phyloP scores from a whole-genome alignment of 164 flowering plant genomes.

The Hamamelis virginiana region DNA sequence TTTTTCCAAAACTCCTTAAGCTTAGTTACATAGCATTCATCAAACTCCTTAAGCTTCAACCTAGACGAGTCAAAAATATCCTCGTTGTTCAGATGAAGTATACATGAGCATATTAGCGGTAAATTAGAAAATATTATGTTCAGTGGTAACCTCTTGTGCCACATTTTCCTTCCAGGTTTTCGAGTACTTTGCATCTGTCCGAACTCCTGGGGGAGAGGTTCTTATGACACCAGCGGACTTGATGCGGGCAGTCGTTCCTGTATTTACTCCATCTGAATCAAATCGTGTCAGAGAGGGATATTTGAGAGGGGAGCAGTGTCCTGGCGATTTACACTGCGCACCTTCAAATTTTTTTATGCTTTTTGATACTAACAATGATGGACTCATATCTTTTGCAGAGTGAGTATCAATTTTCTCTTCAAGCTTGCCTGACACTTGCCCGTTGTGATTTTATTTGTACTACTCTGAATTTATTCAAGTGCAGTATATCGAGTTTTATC shows the following conservation, averaged over 20 bases:
- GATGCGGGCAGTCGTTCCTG: conserved; percentile 92
- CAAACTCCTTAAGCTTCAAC: too few relatives aligned
- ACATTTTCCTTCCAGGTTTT: conserved; percentile 52
- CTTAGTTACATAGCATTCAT: too few relatives aligned
- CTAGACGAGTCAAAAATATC: too few relatives aligned
- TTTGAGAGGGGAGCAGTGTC: conserved; percentile 63
- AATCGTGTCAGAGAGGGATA: conserved; percentile 63
- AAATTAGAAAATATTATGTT: too few relatives aligned
- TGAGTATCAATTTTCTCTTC: conserved; percentile 27
- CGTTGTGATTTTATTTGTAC: too few relatives aligned
- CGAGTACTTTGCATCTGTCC: conserved; percentile 77
- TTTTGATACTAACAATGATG: conserved; percentile 80
- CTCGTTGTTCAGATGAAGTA: too few relatives aligned
- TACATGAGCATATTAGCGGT: too few relatives aligned
- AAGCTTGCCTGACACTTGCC: too few relatives aligned
- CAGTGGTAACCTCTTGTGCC: neutral
- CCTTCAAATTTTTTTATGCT: conserved; percentile 84
- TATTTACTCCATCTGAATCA: conserved; percentile 85
- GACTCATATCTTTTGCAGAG: conserved; percentile 85
- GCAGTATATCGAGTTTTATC: neutral
- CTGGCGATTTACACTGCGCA: conserved; percentile 55
- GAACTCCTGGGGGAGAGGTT: conserved; percentile 51
- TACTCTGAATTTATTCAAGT: too few relatives aligned
- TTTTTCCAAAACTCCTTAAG: too few relatives aligned
- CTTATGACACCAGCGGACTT: conserved; percentile 87